Percentiles rank a stretch among this genome's conserved stretches.
Evolutionary conservation across 2,329 filamentous ascomycete genomes (phyloP).

Genomic region (Elsinoe fawcettii): DNA sequence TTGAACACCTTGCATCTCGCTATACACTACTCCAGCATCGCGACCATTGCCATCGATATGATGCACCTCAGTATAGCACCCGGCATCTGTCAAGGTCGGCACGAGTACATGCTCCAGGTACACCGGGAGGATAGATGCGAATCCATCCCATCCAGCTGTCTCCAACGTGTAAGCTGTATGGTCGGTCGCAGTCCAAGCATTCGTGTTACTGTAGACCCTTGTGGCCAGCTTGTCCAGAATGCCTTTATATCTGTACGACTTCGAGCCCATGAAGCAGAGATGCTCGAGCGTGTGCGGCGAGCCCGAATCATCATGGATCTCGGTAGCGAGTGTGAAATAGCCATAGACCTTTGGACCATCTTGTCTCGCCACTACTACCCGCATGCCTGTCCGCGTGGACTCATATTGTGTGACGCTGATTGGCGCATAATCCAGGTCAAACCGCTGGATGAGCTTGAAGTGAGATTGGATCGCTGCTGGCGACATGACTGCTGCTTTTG

Average conservation of each 20-base stretch:
- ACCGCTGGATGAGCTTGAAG: slow-evolving; percentile 79
- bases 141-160: slow-evolving; percentile 94
- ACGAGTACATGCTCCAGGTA: slow-evolving; percentile 92
- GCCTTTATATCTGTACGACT: slow-evolving; percentile 88
- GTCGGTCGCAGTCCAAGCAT: slow-evolving; percentile 94
- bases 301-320: slow-evolving; percentile 95
- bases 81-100: slow-evolving; percentile 85
- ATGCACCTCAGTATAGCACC: slow-evolving; percentile 91
- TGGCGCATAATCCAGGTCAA: slow-evolving; percentile 83
- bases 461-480: slow-evolving; percentile 33
- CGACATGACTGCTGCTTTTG: not conserved
- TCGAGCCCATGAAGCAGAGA: slow-evolving; percentile 62
- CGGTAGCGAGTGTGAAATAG: slow-evolving; percentile 90
- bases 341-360: slow-evolving; percentile 92
- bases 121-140: slow-evolving; percentile 85
- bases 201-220: slow-evolving; percentile 85
- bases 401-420: slow-evolving; percentile 91
- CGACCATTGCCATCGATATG: slow-evolving; percentile 90
- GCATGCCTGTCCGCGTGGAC: slow-evolving; percentile 88
- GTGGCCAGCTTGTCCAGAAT: slow-evolving; percentile 90
- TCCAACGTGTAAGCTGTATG: slow-evolving; percentile 95
- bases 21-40: slow-evolving; percentile 84
- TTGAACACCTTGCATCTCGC: slow-evolving; percentile 95
- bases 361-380: slow-evolving; percentile 83
- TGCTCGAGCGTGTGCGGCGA: slow-evolving; percentile 56